Evolutionary conservation across 2,329 filamentous ascomycete species (phyloP), one percentile per base, ranked within the genome.

Genomic region (Hypoxylon sp.): DNA sequence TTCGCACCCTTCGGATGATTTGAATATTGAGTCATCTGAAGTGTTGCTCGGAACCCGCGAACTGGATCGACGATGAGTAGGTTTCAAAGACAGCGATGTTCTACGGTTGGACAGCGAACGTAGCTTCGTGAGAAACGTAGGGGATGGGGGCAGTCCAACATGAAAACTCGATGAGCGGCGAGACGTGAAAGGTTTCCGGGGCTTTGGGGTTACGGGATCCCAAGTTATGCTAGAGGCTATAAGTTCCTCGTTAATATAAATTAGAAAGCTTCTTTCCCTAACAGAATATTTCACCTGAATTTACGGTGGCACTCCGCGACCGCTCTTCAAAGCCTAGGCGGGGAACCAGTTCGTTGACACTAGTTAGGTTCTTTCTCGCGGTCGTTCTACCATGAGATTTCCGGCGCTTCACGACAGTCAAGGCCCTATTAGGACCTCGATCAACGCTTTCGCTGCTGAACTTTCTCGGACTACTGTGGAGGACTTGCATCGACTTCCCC

Each of bases 321-420:
- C 37, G 54, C 19, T 31, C 35, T 21, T 56, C 29, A 13, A 53
- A 61, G 13, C 37, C 47, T 29, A 57, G 55, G 24, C 17, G 15
- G 31, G 65, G 39, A 21, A 60, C 24, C 19, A 35, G 19, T 11
- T 61, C 39, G 13, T 42, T 48, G 27, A 27, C 47, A 7, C 11
- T n/a, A 17, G 8, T 29, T 46, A 53, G 17, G 55, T 39, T 54
- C 27, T 55, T 65, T 44, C 54, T 63, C n/a, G 31, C 13, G 32
- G 35, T 63, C 15, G 19, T 37, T n/a, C 46, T 67, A 15, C 46
- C 50, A n/a, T 50, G 65, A 29, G 46, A 48, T 52, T 72, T 73
- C 15, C 74, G 72, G 54, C 70, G 75, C 62, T 75, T 77, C 56
- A 71, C 54, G 29, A 77, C 72, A 17, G 71, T 76, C 58, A 77